These are phyloP conservation scores for Penium margaritaceum DNA, from an alignment of 139 green algal genomes.

Conservation along the genomic window DNA sequence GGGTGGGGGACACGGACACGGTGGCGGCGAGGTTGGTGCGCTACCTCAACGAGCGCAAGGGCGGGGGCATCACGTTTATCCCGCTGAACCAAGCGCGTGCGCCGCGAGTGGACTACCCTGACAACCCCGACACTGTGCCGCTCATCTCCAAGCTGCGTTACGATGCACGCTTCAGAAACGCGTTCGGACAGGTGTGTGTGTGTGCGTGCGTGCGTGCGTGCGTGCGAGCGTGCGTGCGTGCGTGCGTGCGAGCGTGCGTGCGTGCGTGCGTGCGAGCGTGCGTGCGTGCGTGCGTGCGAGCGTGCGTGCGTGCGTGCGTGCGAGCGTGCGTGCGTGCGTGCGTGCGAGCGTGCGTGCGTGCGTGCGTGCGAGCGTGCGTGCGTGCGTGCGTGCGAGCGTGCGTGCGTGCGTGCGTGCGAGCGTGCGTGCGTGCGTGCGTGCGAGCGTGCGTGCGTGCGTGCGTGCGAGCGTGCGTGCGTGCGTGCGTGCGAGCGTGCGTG, in stretches of 20 bases:
- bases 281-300: not conserved
- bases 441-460: not conserved
- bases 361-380: not conserved
- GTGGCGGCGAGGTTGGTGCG: constrained; percentile 64
- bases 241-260: not conserved
- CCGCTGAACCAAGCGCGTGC: constrained; percentile 72
- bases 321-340: not conserved
- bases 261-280: not conserved
- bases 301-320: not conserved
- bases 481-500: not conserved
- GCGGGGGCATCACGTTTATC: constrained; percentile 85
- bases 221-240: not conserved
- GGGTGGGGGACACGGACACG: constrained; percentile 76
- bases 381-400: not conserved
- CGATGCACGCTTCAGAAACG: constrained; percentile 54
- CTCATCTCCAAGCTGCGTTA: constrained; percentile 68
- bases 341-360: not conserved
- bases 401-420: not conserved
- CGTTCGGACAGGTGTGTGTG: constrained; percentile 57
- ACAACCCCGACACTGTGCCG: constrained; percentile 59
- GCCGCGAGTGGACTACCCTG: constrained; percentile 22
- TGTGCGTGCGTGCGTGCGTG: not conserved
- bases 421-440: not conserved
- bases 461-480: not conserved
- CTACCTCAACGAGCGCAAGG: constrained; percentile 59